Evolutionary conservation across 2,329 filamentous ascomycete species (phyloP), one percentile per base, ranked within the genome.

Genomic region (Penicillium paneum): DNA sequence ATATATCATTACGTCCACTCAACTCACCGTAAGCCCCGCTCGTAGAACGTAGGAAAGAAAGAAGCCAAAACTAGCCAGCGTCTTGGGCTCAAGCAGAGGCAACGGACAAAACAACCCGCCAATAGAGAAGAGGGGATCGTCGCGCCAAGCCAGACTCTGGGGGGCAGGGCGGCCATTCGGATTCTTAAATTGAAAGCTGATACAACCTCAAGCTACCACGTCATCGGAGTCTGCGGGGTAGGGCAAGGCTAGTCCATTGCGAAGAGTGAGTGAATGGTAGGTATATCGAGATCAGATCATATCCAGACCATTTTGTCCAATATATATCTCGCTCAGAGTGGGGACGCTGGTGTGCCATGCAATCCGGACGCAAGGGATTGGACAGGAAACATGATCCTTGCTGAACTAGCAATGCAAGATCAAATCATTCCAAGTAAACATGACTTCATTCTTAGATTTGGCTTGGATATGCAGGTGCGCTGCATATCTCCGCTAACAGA

Each of bases 121-220:
- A 61, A 63, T 60, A 7, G 42, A 8, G 46, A 19, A 8, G 5
- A 47, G 36, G 39, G 31, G 62, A 64, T 64, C 60, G 53, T 50
- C 62, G 17, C 45, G 60, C 60, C 62, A 64, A 61, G 59, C 40
- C 50, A 24, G 31, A 32, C 46, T 42, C 28, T 19, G 47, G 36
- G 36, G 58, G 51, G 40, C 51, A 46, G 42, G 46, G 45, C 21
- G 26, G 24, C 15, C 47, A 54, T 39, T 61, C 44, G 51, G 57
- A 54, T 45, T 58, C 52, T 54, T 56, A 44, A 48, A 55, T 35
- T 29, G 15, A 35, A 39, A 44, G 31, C 12, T 41, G 19, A 64
- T 61, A 55, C 47, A 57, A 59, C 60, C 34, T 57, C 34, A 40
- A 52, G 5, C 35, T 62, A 49, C 56, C 41, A 63, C 60, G 15